These are phyloP conservation scores for Potentilla sterilis DNA, from an alignment of 306 rosid species.

Conservation along the genomic window DNA sequence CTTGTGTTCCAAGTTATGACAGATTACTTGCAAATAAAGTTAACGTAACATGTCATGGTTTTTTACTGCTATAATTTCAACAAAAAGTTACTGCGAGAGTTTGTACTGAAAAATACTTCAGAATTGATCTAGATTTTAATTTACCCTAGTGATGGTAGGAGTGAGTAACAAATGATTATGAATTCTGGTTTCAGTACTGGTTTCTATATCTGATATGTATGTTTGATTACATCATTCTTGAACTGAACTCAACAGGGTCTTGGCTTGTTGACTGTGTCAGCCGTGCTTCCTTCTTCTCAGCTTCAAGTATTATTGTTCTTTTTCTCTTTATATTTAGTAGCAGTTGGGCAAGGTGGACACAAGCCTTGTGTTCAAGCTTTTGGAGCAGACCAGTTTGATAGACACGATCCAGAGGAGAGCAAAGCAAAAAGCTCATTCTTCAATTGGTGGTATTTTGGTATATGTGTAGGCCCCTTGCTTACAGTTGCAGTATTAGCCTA, in stretches of 20 bases:
- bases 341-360: slow-evolving; percentile 68
- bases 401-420: slow-evolving; percentile 49
- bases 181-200: too few relatives aligned
- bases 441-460: slow-evolving; percentile 76
- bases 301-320: slow-evolving; percentile 56
- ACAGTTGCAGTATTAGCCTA: slow-evolving; percentile 39
- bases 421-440: slow-evolving; percentile 75
- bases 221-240: not conserved
- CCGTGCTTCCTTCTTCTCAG: slow-evolving; percentile 35
- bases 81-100: not conserved
- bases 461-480: slow-evolving; percentile 34
- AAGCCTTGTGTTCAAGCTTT: slow-evolving; percentile 86
- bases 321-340: slow-evolving; percentile 56
- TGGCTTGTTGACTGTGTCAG: slow-evolving; percentile 55
- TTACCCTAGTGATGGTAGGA: not conserved
- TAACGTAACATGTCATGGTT: too few relatives aligned
- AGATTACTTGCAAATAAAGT: too few relatives aligned
- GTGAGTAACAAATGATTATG: not conserved
- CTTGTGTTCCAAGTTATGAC: too few relatives aligned
- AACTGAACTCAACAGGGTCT: slow-evolving; percentile 47
- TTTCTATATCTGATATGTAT: too few relatives aligned
- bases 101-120: not conserved
- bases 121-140: not conserved
- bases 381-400: slow-evolving; percentile 79
- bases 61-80: too few relatives aligned